Conservation (phyloP, 139 green algal genomes). For the Nannochloris sp. region DNA sequence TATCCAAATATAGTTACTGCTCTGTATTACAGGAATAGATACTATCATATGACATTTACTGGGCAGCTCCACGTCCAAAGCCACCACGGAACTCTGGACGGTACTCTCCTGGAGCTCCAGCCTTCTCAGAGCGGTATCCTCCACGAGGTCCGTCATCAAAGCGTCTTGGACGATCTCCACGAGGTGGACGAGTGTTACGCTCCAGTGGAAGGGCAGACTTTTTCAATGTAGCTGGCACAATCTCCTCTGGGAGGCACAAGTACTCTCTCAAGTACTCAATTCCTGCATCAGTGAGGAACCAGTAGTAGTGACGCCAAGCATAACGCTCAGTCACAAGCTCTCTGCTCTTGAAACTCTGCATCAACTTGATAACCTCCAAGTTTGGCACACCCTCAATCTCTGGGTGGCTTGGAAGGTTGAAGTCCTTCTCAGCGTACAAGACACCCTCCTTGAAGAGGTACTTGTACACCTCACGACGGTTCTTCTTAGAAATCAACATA, state of each 20-base stretch:
- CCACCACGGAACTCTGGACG: constrained; percentile 40
- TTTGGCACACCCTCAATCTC: constrained; percentile 84
- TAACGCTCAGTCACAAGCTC: constrained; percentile 95
- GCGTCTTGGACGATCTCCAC: constrained; percentile 37
- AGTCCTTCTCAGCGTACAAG: constrained; percentile 98
- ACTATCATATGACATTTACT: constrained; percentile 11
- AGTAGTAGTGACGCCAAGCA: constrained; percentile 99
- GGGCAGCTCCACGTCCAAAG: constrained; percentile 39
- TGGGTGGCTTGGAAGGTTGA: constrained; percentile 90
- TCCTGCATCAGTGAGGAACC: constrained; percentile 95
- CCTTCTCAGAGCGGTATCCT: constrained; percentile 39
- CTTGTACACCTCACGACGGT: constrained; percentile 97
- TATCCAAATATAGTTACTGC: too few species aligned
- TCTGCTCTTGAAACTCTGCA: constrained; percentile 91
- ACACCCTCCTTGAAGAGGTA: constrained; percentile 99
- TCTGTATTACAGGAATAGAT: too few species aligned
- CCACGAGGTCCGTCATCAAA: constrained; percentile 37
- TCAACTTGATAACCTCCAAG: constrained; percentile 59
- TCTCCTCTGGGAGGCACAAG: constrained; percentile 92
- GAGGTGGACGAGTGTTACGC: constrained; percentile 15
- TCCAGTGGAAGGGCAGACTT: constrained; percentile 77
- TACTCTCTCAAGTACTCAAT: constrained; percentile 98
- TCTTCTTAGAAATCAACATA: constrained; percentile 99
- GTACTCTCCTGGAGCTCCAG: constrained; percentile 45
- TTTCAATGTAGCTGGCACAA: constrained; percentile 90